Conservation (phyloP, 352 stramenopile species). For the Pythium rhizo-oryzae region DNA sequence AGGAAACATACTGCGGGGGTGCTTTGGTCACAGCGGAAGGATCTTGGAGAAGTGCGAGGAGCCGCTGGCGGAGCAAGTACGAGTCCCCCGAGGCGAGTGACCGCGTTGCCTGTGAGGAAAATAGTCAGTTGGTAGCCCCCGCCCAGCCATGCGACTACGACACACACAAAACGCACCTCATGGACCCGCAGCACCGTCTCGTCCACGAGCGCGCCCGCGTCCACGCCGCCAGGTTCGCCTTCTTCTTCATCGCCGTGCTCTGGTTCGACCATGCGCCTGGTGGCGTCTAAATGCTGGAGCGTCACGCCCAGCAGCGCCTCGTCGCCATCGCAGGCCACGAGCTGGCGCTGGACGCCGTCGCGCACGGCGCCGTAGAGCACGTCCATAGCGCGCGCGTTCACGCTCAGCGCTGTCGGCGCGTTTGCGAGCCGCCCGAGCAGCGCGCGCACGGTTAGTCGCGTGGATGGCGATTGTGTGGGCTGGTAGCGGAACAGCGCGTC, state of each 20-base stretch:
- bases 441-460: conserved; percentile 75
- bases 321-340: conserved; percentile 66
- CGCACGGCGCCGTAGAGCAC: conserved; percentile 93
- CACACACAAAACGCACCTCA: conserved; percentile 25
- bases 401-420: conserved; percentile 88
- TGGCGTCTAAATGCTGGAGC: conserved; percentile 78
- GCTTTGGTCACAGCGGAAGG: background rate
- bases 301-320: conserved; percentile 84
- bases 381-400: conserved; percentile 93
- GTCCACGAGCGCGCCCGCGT: conserved; percentile 42
- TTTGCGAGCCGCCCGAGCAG: conserved; percentile 91
- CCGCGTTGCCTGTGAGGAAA: conserved; percentile 46
- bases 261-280: conserved; percentile 52
- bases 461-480: conserved; percentile 1
- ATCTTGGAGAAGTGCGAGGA: conserved; percentile 88
- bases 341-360: conserved; percentile 92
- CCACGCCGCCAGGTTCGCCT: background rate
- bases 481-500: conserved; percentile 88
- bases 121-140: background rate
- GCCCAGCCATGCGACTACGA: background rate
- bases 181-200: conserved; percentile 71
- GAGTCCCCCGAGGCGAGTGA: conserved; percentile 65
- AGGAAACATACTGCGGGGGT: background rate
- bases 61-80: conserved; percentile 75
- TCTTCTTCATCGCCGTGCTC: conserved; percentile 13